Evolutionary conservation across 495 filamentous ascomycete genomes (phyloP), one percentile per base, ranked within the genome.

Genomic region (Penicillium angulare): DNA sequence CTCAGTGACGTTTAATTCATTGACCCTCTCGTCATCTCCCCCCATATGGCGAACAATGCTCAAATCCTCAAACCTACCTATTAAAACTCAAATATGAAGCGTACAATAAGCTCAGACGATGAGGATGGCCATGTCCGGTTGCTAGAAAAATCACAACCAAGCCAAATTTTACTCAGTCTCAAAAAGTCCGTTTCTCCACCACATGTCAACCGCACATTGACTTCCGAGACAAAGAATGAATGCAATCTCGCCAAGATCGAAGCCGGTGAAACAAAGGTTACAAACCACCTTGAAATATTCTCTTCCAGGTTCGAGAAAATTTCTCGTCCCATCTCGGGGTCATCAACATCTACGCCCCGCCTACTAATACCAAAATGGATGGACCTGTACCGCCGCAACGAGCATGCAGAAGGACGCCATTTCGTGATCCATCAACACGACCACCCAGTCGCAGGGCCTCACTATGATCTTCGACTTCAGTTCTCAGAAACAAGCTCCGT

Each of bases 371-470:
- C 59, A 0, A 61, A 63, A 3, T 87, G 82, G 64, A 42, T 49
- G 21, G 58, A 66, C n/a, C 65, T 88, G 2, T 87, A 86, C 63
- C 57, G 61, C 21, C 57, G 68, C 7, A 80, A 81, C 58, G 44
- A 73, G 51, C 62, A 79, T 43, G 43, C 55, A 5, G 41, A 67
- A 15, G 85, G 83, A 8, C 69, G 65, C 18, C 84, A 87, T 56
- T 86, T 86, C 53, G 75, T 87, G 27, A 72, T 87, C 22, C 82
- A 86, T 60, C 85, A 87, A 57, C 85, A 88, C 58, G 85, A 87
- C 51, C 85, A 87, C 62, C 84, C 84, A 3, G 67, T 85, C 7
- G 80, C 83, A 12, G 84, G 85, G 9, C 68, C 75, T 0, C 80
- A 85, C 49, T 84, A 86, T 66, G 85, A 87, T 61, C 66, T 88